These are phyloP conservation scores for Ogataea henricii DNA, from an alignment of 805 yeast species.

Conservation along the genomic window DNA sequence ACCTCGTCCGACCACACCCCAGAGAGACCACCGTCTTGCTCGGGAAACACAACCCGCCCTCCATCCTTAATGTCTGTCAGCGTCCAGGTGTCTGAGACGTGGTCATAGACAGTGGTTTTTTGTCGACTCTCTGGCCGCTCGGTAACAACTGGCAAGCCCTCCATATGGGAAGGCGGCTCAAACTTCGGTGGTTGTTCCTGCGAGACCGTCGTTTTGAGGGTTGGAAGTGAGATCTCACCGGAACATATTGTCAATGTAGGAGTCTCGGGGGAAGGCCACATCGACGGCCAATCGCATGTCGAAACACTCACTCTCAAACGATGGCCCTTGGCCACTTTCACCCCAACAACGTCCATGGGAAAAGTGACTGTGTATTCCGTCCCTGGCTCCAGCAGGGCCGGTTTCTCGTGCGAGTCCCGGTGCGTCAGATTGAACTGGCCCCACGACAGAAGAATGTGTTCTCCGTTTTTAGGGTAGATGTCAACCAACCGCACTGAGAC, in stretches of 20 bases:
- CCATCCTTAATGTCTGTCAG: conserved; percentile 36
- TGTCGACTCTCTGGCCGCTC: conserved; percentile 25
- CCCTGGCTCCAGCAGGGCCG: conserved; percentile 35
- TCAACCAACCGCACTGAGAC: conserved; percentile 41
- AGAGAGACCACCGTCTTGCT: conserved; percentile 19
- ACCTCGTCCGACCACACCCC: conserved; percentile 37
- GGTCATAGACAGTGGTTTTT: conserved; percentile 31
- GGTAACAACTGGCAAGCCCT: conserved; percentile 24
- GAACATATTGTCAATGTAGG: conserved; percentile 36
- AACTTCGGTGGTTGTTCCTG: neutral
- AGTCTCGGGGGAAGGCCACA: conserved; percentile 45
- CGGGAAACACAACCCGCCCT: conserved; percentile 36
- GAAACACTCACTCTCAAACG: conserved; percentile 41
- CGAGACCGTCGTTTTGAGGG: conserved; percentile 2
- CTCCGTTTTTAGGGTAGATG: conserved; percentile 35
- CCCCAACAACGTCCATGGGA: conserved; percentile 42
- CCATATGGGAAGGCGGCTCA: neutral
- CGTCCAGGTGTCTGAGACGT: conserved; percentile 35
- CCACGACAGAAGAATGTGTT: conserved; percentile 43
- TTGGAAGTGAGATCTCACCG: conserved; percentile 35
- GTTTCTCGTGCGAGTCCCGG: conserved; percentile 41
- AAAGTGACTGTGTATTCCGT: conserved; percentile 35
- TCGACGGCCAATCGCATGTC: conserved; percentile 48
- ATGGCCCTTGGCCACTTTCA: conserved; percentile 37
- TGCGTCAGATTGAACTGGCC: conserved; percentile 45